Evolutionary conservation across 192 early-diverging fungal genomes (phyloP), one percentile per base, ranked within the genome.

Genomic region (Chytriomyces sp.): DNA sequence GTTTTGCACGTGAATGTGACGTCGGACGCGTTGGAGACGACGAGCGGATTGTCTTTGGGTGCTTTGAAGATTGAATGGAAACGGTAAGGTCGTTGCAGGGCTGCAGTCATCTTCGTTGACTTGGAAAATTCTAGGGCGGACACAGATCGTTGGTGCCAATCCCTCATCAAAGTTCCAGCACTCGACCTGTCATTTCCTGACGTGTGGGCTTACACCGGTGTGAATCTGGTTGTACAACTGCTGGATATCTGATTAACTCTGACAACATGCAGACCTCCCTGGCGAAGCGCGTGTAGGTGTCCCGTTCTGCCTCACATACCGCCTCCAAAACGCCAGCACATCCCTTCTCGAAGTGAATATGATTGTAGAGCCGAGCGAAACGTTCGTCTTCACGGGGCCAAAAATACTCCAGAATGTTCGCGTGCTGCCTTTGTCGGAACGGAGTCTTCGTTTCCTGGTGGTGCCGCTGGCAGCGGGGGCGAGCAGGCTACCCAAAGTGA

Each of bases 351-450:
- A 91, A 62, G 77, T 92, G 8, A 59, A 78, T 12, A 81, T 85
- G 39, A 62, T 80, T 3, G 82, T 91, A 8, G 91, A 93, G 64
- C 70, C 86, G 0, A 79, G 85, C 8, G 92, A 94, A 17, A 82
- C 82, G 19, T 93, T 93, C 79, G 90, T 92, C 0, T 93, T 90
- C 72, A 79, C 89, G 8, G 92, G 92, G 22, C 85, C 19, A n/a
- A 70, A 70, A 22, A 57, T 31, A 6, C 37, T 70, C 0, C 68
- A 82, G 2, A 70, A 76, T 5, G 68, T 89, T 36, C 80, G 78
- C 7, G 61, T 94, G 0, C 80, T 91, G 2, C 90, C 91, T 0
- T 77, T 88, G 10, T 77, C 84, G 4, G 77, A 71, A 4, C 64
- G 78, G 30, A 64, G 41, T 0, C 77, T 93, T 44, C 72, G 80